These are phyloP conservation scores for Metschnikowia aberdeeniae DNA, from an alignment of 805 yeast genomes.

Conservation along the genomic window DNA sequence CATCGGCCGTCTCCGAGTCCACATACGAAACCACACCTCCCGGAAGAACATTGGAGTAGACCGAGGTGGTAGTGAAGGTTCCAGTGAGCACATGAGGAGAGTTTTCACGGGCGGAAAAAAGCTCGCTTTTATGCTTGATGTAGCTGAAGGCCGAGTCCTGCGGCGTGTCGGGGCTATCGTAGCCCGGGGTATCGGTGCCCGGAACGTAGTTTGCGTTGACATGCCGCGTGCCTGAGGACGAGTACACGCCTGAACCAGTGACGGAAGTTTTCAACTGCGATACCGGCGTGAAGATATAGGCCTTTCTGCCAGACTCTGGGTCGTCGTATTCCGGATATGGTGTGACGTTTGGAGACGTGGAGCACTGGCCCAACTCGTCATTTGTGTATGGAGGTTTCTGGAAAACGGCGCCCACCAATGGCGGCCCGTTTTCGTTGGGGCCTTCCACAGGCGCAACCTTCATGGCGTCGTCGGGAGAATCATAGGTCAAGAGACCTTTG, in stretches of 20 bases:
- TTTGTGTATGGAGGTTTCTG: constrained; percentile 67
- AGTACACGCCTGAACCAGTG: constrained; percentile 11
- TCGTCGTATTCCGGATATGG: constrained; percentile 40
- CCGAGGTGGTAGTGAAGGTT: constrained; percentile 30
- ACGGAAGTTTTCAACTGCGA: constrained; percentile 37
- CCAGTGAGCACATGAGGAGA: constrained; percentile 6
- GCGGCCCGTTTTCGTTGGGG: constrained; percentile 79
- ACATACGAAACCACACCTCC: constrained; percentile 39
- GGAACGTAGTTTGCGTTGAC: constrained; percentile 14
- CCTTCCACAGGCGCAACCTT: constrained; percentile 82
- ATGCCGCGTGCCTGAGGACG: constrained; percentile 15
- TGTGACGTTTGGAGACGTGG: constrained; percentile 37
- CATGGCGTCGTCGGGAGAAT: constrained; percentile 68
- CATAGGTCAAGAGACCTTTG: constrained; percentile 67
- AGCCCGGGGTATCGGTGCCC: constrained; percentile 5
- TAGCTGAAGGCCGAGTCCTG: constrained; percentile 7
- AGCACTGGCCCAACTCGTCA: constrained; percentile 79
- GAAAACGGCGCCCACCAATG: constrained; percentile 89
- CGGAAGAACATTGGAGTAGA: constrained; percentile 32
- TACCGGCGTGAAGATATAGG: constrained; percentile 42
- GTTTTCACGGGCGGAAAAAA: constrained; percentile 13
- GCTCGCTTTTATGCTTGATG: constrained; percentile 9
- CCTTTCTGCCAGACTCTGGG: constrained; percentile 30
- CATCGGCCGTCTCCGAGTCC: constrained; percentile 9
- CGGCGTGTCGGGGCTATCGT: constrained; percentile 4